These are phyloP conservation scores for Stevia rebaudiana DNA, from an alignment of 140 eudicot genomes.

Conservation along the genomic window DNA sequence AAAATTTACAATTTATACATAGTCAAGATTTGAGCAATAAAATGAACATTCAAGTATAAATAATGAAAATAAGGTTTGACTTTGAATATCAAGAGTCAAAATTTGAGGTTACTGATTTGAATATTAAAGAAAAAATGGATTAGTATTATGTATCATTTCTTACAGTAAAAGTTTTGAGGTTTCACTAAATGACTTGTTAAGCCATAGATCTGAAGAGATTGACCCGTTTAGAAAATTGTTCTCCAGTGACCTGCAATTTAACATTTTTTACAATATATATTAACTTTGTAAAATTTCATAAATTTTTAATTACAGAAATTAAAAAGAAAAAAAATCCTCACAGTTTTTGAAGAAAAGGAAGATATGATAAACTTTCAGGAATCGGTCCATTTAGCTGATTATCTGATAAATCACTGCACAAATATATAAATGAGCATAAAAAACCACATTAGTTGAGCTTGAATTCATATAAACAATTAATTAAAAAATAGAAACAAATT, in stretches of 20 bases:
- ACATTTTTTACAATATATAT: neutral
- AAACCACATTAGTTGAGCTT: neutral
- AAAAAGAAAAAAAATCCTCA: conserved; percentile 33
- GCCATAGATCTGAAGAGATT: conserved; percentile 47
- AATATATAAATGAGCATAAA: neutral
- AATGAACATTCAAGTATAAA: neutral
- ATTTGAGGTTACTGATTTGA: neutral
- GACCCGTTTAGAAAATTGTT: conserved; percentile 58
- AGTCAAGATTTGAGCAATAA: conserved; percentile 3
- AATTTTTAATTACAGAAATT: neutral
- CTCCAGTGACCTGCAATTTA: conserved; percentile 48
- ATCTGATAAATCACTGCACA: conserved; percentile 56
- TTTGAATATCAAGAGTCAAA: neutral
- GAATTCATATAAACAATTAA: neutral
- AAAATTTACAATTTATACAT: neutral
- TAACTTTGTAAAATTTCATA: neutral
- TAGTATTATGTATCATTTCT: conserved; percentile 16
- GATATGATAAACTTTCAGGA: conserved; percentile 53
- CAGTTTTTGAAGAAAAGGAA: conserved; percentile 64
- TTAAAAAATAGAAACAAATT: neutral
- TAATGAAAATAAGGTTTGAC: neutral
- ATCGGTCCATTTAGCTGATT: conserved; percentile 56
- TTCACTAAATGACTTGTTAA: conserved; percentile 41
- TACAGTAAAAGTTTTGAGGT: conserved; percentile 55
- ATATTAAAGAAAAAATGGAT: neutral